Base-by-base conservation (phyloP, 352 stramenopile species). In the Phytophthora palmivora region DNA sequence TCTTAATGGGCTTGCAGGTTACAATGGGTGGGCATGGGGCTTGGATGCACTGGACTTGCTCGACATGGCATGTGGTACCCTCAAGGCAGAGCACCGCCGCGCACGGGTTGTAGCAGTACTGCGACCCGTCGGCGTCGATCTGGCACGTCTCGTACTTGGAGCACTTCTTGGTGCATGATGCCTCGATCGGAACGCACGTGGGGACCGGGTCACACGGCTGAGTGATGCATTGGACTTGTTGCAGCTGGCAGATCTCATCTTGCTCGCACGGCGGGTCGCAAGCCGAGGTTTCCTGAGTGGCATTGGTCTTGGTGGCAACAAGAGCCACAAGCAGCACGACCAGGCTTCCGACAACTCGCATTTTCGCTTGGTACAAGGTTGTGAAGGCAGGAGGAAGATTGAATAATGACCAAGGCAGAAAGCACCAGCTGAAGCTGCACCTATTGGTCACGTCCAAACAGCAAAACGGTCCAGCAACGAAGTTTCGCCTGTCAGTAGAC, bases 11-110 rank as follows among this genome's bases (percentile, higher is more conserved):
- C 30, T 69, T 69, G 64, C 64, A 73, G 7, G 36, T 22, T 14
- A 45, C 64, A 36, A 69, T 21, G 12, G 58, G 58, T 10, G 50
- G 63, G 38, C 63, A 72, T 5, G 57, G 63, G 8, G 63, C 37
- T 21, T 32, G 49, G 14, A 68, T 64, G 38, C 63, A 72, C 42
- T 72, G 57, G 14, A 63, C 64, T 55, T 69, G 44, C 28, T 72
- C 33, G 16, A 67, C 33, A 7, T 60, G 16, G 39, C 64, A 72
- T 3, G 50, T 64, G 19, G 42, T 51, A 10, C 64, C 64, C 7
- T 38, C 47, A 21, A 26, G 26, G 33, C 64, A 72, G 26, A 46
- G 64, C 33, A 65, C 45, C 4, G 58, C 44, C 10, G 63, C 44
- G 37, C 64, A 73, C 2, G 58, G 64, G 5, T 19, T 69, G 26